Conservation (phyloP, 2,329 filamentous ascomycete genomes). For the Monosporascus sp. region DNA sequence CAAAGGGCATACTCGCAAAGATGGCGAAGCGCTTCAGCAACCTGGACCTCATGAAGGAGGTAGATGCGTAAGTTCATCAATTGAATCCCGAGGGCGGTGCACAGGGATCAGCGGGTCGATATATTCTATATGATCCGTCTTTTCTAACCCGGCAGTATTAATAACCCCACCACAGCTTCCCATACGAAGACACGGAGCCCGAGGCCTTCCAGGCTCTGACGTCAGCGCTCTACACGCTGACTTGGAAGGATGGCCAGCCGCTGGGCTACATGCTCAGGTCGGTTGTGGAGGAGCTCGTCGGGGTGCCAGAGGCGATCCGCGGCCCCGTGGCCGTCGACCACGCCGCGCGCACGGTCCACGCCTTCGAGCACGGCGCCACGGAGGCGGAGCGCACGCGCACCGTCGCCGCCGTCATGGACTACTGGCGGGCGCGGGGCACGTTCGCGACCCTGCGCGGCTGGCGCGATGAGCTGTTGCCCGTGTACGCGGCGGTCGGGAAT, state of each 20-base stretch:
- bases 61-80: conserved; percentile 44
- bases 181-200: conserved; percentile 61
- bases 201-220: conserved; percentile 49
- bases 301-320: conserved; percentile 44
- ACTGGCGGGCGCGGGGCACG: conserved; percentile 63
- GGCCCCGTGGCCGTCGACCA: conserved; percentile 59
- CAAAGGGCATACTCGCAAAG: not conserved
- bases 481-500: conserved; percentile 48
- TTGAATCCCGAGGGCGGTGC: too few species aligned
- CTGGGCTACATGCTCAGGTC: conserved; percentile 55
- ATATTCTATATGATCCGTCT: too few species aligned
- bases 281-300: conserved; percentile 44
- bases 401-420: conserved; percentile 51
- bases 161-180: conserved; percentile 54
- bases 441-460: conserved; percentile 75
- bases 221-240: conserved; percentile 61
- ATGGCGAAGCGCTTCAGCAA: conserved; percentile 30
- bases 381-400: conserved; percentile 57
- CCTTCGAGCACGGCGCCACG: conserved; percentile 50
- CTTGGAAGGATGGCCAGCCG: conserved; percentile 49
- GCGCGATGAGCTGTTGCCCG: conserved; percentile 75
- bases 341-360: conserved; percentile 54
- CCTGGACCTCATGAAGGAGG: conserved; percentile 48
- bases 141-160: conserved; percentile 2
- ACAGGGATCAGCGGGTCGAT: too few species aligned